A percentile compares a stretch with the other conserved stretches of the same genome.
phyloP scores from a whole-genome alignment of 2,329 filamentous ascomycete species.

The Fusarium algeriense region DNA sequence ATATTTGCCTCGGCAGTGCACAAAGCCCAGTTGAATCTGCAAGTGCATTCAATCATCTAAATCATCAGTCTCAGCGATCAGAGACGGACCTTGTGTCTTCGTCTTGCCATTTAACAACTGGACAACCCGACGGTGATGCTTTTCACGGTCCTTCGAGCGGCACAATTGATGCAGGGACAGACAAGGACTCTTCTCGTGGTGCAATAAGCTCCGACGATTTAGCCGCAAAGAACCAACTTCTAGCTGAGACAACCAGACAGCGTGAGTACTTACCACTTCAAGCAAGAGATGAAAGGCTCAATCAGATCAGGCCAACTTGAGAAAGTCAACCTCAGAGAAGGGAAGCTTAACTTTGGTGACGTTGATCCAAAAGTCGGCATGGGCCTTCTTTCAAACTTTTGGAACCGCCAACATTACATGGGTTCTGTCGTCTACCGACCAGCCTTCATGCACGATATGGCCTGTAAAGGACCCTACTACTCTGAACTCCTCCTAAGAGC shows the following conservation, averaged over 20 bases:
- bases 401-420: slow-evolving; percentile 66
- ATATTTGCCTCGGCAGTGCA: rapidly evolving
- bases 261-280: neutral
- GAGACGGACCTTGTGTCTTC: rapidly evolving
- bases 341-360: slow-evolving; percentile 2
- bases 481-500: slow-evolving; percentile 68
- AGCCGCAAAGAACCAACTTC: slow-evolving; percentile 19
- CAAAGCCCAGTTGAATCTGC: rapidly evolving
- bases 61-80: no score
- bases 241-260: slow-evolving; percentile 34
- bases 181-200: rapidly evolving
- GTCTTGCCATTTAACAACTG: neutral
- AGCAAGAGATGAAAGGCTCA: slow-evolving; percentile 23
- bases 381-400: slow-evolving; percentile 63
- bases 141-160: slow-evolving; percentile 46
- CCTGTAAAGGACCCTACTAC: slow-evolving; percentile 66
- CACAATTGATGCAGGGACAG: neutral
- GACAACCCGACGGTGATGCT: slow-evolving; percentile 20
- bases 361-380: slow-evolving; percentile 61
- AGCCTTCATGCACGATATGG: slow-evolving; percentile 66
- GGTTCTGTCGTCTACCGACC: slow-evolving; percentile 62
- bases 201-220: neutral
- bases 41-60: rapidly evolving
- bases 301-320: neutral
- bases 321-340: slow-evolving; percentile 1